phyloP scores from a whole-genome alignment of 2,329 filamentous ascomycete species.

The Pseudogymnoascus destructans region DNA sequence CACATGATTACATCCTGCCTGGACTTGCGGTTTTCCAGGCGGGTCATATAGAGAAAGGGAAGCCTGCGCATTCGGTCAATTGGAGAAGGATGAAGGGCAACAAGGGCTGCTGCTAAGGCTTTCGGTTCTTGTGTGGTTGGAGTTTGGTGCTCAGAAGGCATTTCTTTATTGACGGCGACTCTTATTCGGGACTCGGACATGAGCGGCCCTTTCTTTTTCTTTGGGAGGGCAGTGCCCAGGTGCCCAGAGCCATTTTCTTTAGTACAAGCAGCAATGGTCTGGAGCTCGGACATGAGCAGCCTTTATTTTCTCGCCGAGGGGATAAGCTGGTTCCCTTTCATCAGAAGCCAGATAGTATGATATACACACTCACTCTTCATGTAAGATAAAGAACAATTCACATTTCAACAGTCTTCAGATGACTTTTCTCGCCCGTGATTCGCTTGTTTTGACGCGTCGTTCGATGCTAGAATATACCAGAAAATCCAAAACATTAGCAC shows the following conservation, averaged over 20 bases:
- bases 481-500: conserved; percentile 5
- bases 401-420: not conserved
- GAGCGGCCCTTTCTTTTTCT: not conserved
- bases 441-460: conserved; percentile 5
- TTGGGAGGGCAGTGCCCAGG: not conserved
- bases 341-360: not conserved
- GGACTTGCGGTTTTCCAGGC: not conserved
- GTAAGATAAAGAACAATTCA: not conserved
- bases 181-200: not conserved
- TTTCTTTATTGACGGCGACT: not conserved
- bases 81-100: not conserved
- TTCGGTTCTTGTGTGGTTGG: not conserved
- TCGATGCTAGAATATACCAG: not conserved
- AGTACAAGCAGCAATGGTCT: not conserved
- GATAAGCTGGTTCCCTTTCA: not conserved
- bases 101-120: not conserved
- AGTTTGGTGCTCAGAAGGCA: not conserved
- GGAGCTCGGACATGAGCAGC: not conserved
- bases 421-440: not conserved
- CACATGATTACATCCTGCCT: not conserved
- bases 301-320: not conserved
- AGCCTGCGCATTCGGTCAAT: not conserved
- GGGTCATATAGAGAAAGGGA: not conserved
- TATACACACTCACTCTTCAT: not conserved
- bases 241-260: not conserved